Evolutionary conservation across 2,329 filamentous ascomycete genomes (phyloP).

Genomic region (Aspergillus candidus): DNA sequence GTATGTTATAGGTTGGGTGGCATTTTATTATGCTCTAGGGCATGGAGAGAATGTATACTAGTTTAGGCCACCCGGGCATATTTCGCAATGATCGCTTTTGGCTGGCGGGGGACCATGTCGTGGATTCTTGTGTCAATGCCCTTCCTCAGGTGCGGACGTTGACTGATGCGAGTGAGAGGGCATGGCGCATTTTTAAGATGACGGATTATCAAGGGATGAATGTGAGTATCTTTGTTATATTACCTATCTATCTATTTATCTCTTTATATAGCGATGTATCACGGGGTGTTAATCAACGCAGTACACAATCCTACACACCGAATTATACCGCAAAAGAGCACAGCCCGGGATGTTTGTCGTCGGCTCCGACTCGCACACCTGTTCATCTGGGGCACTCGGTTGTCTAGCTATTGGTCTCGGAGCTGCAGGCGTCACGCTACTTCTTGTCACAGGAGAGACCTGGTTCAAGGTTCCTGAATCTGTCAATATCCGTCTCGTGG

Average conservation of each 20-base stretch:
- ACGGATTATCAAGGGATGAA: slow-evolving; percentile 40
- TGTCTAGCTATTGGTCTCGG: slow-evolving; percentile 43
- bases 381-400: slow-evolving; percentile 39
- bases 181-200: slow-evolving; percentile 39
- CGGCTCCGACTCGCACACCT: slow-evolving; percentile 45
- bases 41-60: slow-evolving; percentile 40
- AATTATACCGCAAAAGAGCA: slow-evolving; percentile 41
- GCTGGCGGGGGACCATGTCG: slow-evolving; percentile 46
- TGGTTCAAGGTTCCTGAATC: slow-evolving; percentile 45
- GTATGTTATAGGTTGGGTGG: neutral
- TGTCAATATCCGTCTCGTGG: slow-evolving; percentile 37
- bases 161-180: slow-evolving; percentile 33
- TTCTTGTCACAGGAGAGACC: slow-evolving; percentile 42
- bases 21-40: slow-evolving; percentile 14
- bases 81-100: slow-evolving; percentile 48
- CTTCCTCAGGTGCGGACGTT: slow-evolving; percentile 32
- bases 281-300: neutral
- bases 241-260: neutral
- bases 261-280: neutral
- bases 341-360: slow-evolving; percentile 42
- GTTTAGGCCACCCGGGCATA: slow-evolving; percentile 38
- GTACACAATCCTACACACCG: slow-evolving; percentile 44
- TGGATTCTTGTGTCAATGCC: slow-evolving; percentile 41
- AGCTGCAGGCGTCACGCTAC: slow-evolving; percentile 42
- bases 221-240: slow-evolving; percentile 11